Percentiles rank a stretch among this genome's conserved stretches.
These are phyloP conservation scores for Phytophthora sansomeana DNA, from an alignment of 352 stramenopile genomes.

Conservation along the genomic window DNA sequence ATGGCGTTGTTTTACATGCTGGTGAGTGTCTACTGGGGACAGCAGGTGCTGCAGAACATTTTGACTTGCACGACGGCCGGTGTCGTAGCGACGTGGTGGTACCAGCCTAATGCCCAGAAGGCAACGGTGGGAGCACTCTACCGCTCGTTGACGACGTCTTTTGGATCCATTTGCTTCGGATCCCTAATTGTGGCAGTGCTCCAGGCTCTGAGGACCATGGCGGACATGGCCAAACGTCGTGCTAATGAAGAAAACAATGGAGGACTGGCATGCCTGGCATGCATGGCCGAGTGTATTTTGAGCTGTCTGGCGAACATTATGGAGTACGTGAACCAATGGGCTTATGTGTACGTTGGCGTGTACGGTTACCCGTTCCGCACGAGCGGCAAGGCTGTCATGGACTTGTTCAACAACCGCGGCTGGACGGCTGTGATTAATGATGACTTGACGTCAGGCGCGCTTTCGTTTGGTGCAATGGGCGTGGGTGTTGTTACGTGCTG, in stretches of 20 bases:
- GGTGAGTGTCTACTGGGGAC: conserved; percentile 85
- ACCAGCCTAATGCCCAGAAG: conserved; percentile 66
- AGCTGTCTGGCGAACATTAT: conserved; percentile 87
- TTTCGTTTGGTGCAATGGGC: conserved; percentile 84
- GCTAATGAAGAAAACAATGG: conserved; percentile 79
- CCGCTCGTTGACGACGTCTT: conserved; percentile 81
- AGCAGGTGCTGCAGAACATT: conserved; percentile 88
- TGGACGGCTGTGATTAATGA: conserved; percentile 93
- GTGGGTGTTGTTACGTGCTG: conserved; percentile 78
- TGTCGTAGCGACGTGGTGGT: conserved; percentile 88
- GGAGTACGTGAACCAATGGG: conserved; percentile 93
- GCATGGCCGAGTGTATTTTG: conserved; percentile 88
- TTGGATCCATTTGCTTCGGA: conserved; percentile 86
- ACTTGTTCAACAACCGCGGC: conserved; percentile 86
- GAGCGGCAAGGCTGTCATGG: conserved; percentile 89
- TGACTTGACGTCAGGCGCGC: conserved; percentile 82
- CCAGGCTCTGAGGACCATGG: conserved; percentile 82
- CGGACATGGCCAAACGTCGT: conserved; percentile 69
- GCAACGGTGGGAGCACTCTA: conserved; percentile 77
- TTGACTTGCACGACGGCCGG: conserved; percentile 83
- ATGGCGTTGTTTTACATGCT: conserved; percentile 84
- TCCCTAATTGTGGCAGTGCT: conserved; percentile 90
- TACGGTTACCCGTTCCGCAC: conserved; percentile 90
- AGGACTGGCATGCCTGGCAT: conserved; percentile 81
- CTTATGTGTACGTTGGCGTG: conserved; percentile 91